phyloP scores from a whole-genome alignment of 2,329 filamentous ascomycete genomes.

The Basipetospora chlamydospora region DNA sequence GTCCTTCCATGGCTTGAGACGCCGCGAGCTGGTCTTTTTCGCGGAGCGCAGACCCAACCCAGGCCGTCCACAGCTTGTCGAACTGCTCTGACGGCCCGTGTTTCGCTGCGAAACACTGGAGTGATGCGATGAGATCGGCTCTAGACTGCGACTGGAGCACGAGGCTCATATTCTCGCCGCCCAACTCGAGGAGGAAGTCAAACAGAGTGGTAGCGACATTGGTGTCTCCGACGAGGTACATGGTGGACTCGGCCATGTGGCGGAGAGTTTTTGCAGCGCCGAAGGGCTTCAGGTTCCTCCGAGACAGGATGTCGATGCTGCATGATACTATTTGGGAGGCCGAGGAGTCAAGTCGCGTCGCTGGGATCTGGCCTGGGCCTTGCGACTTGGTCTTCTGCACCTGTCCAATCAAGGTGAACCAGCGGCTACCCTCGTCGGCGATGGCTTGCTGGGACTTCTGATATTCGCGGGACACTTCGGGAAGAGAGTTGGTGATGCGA shows the following conservation, averaged over 20 bases:
- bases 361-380: slow-evolving; percentile 10
- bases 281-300: slow-evolving; percentile 41
- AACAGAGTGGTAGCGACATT: slow-evolving; percentile 3
- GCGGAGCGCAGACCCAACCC: slow-evolving; percentile 26
- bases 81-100: slow-evolving; percentile 23
- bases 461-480: slow-evolving; percentile 69
- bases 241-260: slow-evolving; percentile 6
- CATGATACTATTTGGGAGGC: slow-evolving; percentile 9
- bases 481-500: slow-evolving; percentile 58
- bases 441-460: slow-evolving; percentile 56
- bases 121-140: slow-evolving; percentile 47
- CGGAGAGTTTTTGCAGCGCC: slow-evolving; percentile 33
- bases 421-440: slow-evolving; percentile 50
- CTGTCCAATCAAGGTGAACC: slow-evolving; percentile 43
- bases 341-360: slow-evolving; percentile 19
- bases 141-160: slow-evolving; percentile 52
- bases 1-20: slow-evolving; percentile 22
- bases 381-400: slow-evolving; percentile 22
- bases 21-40: slow-evolving; percentile 15
- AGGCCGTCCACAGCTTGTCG: slow-evolving; percentile 27
- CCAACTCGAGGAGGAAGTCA: slow-evolving; percentile 5
- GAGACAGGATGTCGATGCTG: slow-evolving; percentile 27
- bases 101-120: slow-evolving; percentile 40
- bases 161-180: slow-evolving; percentile 15
- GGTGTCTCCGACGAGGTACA: neutral